Base-by-base conservation (phyloP, 345 rosid species). In the Camelina neglecta region DNA sequence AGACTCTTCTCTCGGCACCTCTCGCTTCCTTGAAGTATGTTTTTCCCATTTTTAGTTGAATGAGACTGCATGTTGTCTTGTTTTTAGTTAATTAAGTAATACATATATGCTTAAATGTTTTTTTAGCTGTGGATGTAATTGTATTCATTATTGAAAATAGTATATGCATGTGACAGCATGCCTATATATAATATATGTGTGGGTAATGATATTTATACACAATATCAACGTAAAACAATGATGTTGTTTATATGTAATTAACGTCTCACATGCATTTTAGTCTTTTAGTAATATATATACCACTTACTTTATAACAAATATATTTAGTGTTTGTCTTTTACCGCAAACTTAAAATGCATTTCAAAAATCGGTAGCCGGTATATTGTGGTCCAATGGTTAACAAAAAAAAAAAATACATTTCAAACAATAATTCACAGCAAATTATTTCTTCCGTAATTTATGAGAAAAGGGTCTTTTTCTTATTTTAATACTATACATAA, bases 391-490 rank as follows among this genome's bases (percentile, higher is more conserved):
- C 18, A 18, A 18, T 18, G 0, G 18, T 18, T 18, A 0, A n/a
- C n/a, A n/a, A 18, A 18, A 18, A 18, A 18, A 18, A 18, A 67
- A 26, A 11, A 67, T 75, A 53, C 54, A 75, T 59, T 67, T 39
- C 54, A 75, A 75, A 56, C 57, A 55, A 42, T 45, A 36, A 24
- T 29, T 29, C 31, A 48, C 33, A 57, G 35, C 60, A 64, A 42
- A 42, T 54, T 42, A 15, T 56, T 55, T 73, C 38, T 56, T 65
- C 42, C 66, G 65, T 65, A 66, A 48, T 67, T 38, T 74, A 35
- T 4, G 62, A 16, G 68, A 51, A 75, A 75, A 75, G 54, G 7
- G 67, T 48, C 38, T 58, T 58, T 53, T 45, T 74, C 53, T 65
- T 73, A 44, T 4, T 44, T 42, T 11, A 42, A 42, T 42, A 42